Evolutionary conservation across 495 filamentous ascomycete species (phyloP), one percentile per base, ranked within the genome.

Genomic region (Aspergillus campestris): DNA sequence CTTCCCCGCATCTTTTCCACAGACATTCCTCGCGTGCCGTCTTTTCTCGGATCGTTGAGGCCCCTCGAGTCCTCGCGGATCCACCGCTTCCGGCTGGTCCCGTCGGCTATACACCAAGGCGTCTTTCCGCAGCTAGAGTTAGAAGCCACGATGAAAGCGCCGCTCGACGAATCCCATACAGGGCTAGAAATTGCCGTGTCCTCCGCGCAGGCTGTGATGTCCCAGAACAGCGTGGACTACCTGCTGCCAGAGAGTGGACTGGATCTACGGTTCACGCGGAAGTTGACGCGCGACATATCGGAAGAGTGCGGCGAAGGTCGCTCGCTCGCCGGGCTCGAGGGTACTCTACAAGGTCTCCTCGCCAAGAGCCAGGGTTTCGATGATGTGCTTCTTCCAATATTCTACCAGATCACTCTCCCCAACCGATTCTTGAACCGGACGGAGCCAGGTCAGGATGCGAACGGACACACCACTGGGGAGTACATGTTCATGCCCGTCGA

Each of bases 231-330:
- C 31, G 56, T 71, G 9, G 67, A 72, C 38, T 71, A 69, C 44
- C 55, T 72, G 8, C 56, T 72, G 9, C 69, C 69, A 3, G 69
- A 72, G 48, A 61, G 55, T 31, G 49, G 60, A 3, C 41, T 62
- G 28, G 69, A 72, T 45, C 51, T 72, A 27, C 67, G 67, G 4
- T 72, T 72, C 40, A 67, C 64, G 5, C 59, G 65, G 27, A 67
- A 52, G 11, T 18, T 64, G 13, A 61, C 57, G 38, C 52, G 44
- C 1, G 55, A 71, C 6, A 34, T 69, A 18, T 50, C 57, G 6
- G 24, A 34, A 0, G 50, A 44, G 3, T 30, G 34, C 8, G n/a
- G 18, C 13, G 42, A 11, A 15, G 45, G 7, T 33, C 42, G 11
- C 15, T 48, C 42, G 14, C 12, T 61, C 1, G 42, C 53, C 7